phyloP scores from a whole-genome alignment of 495 filamentous ascomycete genomes.

The Xylaria cubensis region DNA sequence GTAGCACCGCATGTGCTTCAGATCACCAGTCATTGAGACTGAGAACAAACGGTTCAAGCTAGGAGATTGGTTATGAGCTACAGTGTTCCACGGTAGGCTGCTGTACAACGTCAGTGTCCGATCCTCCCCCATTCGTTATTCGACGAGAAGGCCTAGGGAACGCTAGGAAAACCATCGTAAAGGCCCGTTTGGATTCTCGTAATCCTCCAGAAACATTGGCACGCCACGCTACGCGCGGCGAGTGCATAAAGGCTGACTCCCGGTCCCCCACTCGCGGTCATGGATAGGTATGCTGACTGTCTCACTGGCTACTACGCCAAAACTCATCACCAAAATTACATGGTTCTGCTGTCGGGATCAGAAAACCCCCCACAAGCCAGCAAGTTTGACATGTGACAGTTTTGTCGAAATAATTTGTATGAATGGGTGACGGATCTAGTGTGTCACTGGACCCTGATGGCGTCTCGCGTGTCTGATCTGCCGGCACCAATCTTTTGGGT shows the following conservation, averaged over 20 bases:
- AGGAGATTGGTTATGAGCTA: slow-evolving; percentile 9
- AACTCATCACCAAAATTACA: background rate
- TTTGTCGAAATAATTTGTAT: too few relatives aligned
- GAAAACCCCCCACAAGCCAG: background rate
- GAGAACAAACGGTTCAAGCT: background rate
- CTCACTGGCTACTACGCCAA: background rate
- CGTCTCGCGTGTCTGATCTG: background rate
- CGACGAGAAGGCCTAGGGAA: background rate
- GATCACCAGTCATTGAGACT: background rate
- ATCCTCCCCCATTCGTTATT: slow-evolving; percentile 2
- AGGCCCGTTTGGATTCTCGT: background rate
- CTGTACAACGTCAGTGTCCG: slow-evolving; percentile 1
- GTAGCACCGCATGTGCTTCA: slow-evolving; percentile 5
- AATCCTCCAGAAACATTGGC: background rate
- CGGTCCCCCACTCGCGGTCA: background rate
- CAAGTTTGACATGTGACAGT: background rate
- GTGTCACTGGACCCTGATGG: background rate
- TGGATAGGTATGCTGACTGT: background rate
- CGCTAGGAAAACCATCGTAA: background rate
- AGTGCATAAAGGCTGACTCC: slow-evolving; percentile 4
- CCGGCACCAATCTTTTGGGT: background rate
- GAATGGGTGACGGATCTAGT: background rate
- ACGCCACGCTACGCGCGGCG: slow-evolving; percentile 9
- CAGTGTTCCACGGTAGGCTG: slow-evolving; percentile 7
- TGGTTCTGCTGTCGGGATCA: background rate